phyloP scores from a whole-genome alignment of 176 grass and related monocot genomes.

The Lolium multiflorum region DNA sequence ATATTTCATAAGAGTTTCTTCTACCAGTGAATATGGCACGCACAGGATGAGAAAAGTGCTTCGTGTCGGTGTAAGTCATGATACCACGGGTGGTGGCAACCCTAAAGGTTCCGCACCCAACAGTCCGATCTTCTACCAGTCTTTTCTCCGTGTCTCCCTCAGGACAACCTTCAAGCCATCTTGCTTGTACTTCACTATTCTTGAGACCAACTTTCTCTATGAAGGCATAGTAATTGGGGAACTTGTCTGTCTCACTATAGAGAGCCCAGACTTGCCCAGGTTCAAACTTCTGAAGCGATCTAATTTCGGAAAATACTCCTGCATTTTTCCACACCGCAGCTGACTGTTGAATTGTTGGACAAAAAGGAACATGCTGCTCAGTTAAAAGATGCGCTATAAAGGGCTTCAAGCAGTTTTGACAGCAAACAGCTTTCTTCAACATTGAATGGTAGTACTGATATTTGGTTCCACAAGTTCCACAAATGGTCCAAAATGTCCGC shows the following conservation, averaged over 20 bases:
- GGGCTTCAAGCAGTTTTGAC: conserved; percentile 84
- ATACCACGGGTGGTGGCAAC: neutral
- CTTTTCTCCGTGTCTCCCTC: conserved; percentile 50
- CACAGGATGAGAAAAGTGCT: conserved; percentile 71
- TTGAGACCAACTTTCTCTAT: conserved; percentile 52
- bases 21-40: conserved; percentile 34
- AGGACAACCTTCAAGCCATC: conserved; percentile 69
- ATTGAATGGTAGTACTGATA: conserved; percentile 74
- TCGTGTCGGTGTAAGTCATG: conserved; percentile 28
- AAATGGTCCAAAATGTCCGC: conserved; percentile 85
- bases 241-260: conserved; percentile 70
- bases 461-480: conserved; percentile 65
- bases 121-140: conserved; percentile 43
- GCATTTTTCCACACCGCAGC: conserved; percentile 45
- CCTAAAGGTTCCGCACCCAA: conserved; percentile 68
- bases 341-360: conserved; percentile 26
- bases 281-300: conserved; percentile 54
- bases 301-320: conserved; percentile 53
- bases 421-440: conserved; percentile 68
- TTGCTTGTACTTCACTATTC: conserved; percentile 44
- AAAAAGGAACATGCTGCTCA: conserved; percentile 48
- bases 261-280: conserved; percentile 78
- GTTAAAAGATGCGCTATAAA: conserved; percentile 71
- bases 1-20: conserved; percentile 53
- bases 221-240: conserved; percentile 71